phyloP scores from a whole-genome alignment of 2,329 filamentous ascomycete genomes.

The Exophiala alcalophila region DNA sequence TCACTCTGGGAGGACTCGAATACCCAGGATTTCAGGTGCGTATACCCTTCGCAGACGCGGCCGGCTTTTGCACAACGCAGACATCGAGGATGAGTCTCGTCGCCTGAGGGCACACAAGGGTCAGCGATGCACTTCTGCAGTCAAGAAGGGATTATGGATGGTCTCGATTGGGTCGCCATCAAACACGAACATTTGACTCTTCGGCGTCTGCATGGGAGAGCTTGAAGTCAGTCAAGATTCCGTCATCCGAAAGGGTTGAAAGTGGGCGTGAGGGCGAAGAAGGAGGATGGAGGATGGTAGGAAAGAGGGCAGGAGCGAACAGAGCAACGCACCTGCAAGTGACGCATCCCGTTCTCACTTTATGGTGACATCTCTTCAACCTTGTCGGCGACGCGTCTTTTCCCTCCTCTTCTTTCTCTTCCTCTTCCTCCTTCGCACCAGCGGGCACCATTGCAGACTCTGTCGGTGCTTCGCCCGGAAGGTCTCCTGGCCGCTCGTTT shows the following conservation, averaged over 20 bases:
- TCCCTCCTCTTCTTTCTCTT: neutral
- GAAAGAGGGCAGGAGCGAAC: neutral
- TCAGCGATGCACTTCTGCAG: no score
- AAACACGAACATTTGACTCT: constrained; percentile 23
- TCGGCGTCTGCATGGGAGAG: constrained; percentile 13
- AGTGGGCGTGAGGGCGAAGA: constrained; percentile 1
- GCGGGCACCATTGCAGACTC: neutral
- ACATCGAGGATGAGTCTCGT: constrained; percentile 33
- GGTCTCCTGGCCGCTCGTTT: no score
- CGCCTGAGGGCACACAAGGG: constrained; percentile 19
- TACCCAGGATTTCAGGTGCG: constrained; percentile 18
- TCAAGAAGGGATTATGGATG: neutral
- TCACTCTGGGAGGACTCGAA: constrained; percentile 4
- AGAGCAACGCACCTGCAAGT: constrained; percentile 16
- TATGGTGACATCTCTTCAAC: constrained; percentile 21
- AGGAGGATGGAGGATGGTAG: neutral
- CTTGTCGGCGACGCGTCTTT: constrained; percentile 16
- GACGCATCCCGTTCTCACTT: constrained; percentile 21
- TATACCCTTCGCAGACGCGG: constrained; percentile 34
- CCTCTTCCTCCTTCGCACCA: neutral
- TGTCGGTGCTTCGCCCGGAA: neutral
- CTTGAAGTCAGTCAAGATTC: constrained; percentile 1
- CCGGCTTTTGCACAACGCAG: constrained; percentile 33
- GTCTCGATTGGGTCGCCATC: neutral
- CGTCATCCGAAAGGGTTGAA: neutral